Evolutionary conservation across 371 early-diverging fungal species (phyloP), one percentile per base, ranked within the genome.

Genomic region (Mortierella sp.): DNA sequence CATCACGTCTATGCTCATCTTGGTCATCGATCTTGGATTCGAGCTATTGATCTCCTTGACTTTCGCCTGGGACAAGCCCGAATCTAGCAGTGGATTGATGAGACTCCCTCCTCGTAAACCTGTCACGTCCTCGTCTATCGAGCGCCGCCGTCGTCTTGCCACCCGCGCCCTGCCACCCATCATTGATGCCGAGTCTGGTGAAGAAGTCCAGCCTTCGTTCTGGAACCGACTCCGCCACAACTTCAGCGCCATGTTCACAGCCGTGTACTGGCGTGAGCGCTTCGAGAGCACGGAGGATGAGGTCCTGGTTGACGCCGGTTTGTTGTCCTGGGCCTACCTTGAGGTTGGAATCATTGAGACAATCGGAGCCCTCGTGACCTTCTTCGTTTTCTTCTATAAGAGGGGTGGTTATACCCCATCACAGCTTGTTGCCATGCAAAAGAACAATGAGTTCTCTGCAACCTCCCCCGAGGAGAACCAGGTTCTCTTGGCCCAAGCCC

Each of bases 1-100:
- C 28, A 72, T 98, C 51, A 82, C 86, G 9, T 84, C 97, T 50
- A 87, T 98, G 64, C 84, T 93, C 61, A 96, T 98, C 54, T 73
- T 98, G 60, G 88, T 94, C 7, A 89, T 96, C 43, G 97, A 98
- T 87, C 87, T 98, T 39, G 96, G 97, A 15, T 97, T 95, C 75
- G 99, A 98, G 80, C 62, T 98, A 63, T 84, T 93, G 64, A 82
- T 89, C 21, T 95, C 97, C 8, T 82, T 97, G 32, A 84, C 93
- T 7, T 97, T 89, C 82, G 98, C 99, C n/a, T 98, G 89, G 89
- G 99, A 98, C 81, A 81, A 82, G 11, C 89, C 97, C 15, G 99
- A 98, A 84, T 79, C 87, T 0, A 67, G 72, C 46, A 83, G 69
- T 30, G 91, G 92, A 31, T 79, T 98, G 61, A 97, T 98, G 97